Conservation (phyloP, 495 filamentous ascomycete species). For the Filosporella fistucella region DNA sequence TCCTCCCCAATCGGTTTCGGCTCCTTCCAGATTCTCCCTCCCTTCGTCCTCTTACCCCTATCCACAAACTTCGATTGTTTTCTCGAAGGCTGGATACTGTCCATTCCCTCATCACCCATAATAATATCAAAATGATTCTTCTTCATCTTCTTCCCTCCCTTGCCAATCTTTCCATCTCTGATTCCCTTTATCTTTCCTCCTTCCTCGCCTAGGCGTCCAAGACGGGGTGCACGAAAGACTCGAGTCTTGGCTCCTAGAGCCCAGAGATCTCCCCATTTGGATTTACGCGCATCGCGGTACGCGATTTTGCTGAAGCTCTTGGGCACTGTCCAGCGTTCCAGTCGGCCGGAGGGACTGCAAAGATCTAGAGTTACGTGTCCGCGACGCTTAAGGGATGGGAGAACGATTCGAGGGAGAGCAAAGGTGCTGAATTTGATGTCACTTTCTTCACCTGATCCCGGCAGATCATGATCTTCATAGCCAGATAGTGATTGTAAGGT, state of each 20-base stretch:
- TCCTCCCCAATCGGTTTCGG: conserved; percentile 31
- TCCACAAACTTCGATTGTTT: conserved; percentile 18
- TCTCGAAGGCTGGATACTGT: conserved; percentile 22
- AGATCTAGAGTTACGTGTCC: conserved; percentile 87
- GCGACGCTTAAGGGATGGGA: conserved; percentile 77
- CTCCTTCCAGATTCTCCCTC: conserved; percentile 44
- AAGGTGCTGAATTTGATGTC: conserved; percentile 43
- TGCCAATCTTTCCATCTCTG: conserved; percentile 27
- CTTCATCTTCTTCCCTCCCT: conserved; percentile 31
- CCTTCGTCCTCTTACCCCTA: conserved; percentile 46
- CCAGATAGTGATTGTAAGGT: conserved; percentile 48
- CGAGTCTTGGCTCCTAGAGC: conserved; percentile 90
- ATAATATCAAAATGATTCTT: conserved; percentile 28
- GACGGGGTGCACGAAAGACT: conserved; percentile 51
- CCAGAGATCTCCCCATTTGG: conserved; percentile 91
- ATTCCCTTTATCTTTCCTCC: conserved; percentile 26
- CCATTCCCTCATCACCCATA: conserved; percentile 31
- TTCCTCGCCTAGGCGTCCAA: conserved; percentile 28
- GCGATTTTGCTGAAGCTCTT: conserved; percentile 73
- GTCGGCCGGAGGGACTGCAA: conserved; percentile 77
- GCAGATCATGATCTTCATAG: conserved; percentile 31
- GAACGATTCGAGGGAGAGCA: conserved; percentile 71
- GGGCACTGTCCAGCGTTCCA: conserved; percentile 95
- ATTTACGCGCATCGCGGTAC: conserved; percentile 88
- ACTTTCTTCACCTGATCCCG: not conserved